phyloP scores from a whole-genome alignment of 176 grass and related monocot species.

The Alloteropsis semialata region DNA sequence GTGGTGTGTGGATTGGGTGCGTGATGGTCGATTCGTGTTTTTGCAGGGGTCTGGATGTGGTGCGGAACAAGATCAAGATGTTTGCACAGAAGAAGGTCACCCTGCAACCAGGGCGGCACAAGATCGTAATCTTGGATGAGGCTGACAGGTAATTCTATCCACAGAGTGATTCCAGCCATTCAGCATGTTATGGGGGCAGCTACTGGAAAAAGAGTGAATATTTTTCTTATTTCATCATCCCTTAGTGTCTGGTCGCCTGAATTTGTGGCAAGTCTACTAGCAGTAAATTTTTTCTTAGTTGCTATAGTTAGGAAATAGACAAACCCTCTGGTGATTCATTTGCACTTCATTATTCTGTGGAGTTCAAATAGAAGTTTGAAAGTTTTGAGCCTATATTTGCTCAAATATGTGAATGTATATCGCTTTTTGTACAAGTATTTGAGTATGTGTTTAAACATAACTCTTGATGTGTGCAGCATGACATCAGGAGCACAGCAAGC shows the following conservation, averaged over 20 bases:
- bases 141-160: conserved; percentile 74
- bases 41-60: conserved; percentile 87
- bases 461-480: conserved; percentile 59
- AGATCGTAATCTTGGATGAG: conserved; percentile 92
- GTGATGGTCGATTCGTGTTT: conserved; percentile 7
- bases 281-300: not conserved
- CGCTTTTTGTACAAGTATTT: not conserved
- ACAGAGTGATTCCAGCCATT: not conserved
- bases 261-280: not conserved
- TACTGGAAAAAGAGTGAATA: not conserved
- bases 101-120: conserved; percentile 74
- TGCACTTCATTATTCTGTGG: not conserved
- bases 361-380: not conserved
- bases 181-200: not conserved
- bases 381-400: not conserved
- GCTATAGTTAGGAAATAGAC: not conserved
- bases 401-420: not conserved
- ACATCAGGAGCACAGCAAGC: conserved; percentile 95
- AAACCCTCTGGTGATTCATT: not conserved
- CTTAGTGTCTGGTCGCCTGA: not conserved
- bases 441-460: conserved; percentile 5
- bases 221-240: not conserved
- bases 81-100: conserved; percentile 99
- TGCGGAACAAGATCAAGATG: conserved; percentile 99
- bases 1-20: not conserved